phyloP scores from a whole-genome alignment of 306 rosid genomes.

The Vigna reflexopilosa region DNA sequence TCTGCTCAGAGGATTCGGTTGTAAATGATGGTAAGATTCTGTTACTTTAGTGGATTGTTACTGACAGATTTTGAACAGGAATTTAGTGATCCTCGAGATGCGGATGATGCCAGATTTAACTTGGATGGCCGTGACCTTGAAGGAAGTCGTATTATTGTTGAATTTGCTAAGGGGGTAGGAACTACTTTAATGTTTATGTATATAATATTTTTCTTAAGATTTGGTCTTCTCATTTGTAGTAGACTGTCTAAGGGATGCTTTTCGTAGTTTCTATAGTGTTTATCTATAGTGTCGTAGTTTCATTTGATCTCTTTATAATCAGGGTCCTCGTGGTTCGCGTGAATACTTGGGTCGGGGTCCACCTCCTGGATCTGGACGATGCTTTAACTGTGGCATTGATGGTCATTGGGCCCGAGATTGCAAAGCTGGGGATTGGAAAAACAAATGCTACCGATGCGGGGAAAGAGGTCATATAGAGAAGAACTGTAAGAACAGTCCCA shows the following conservation, averaged over 20 bases:
- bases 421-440: conserved; percentile 93
- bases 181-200: not conserved
- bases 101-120: conserved; percentile 85
- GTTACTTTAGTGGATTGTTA: conserved; percentile 40
- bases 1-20: conserved; percentile 33
- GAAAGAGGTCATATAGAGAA: conserved; percentile 87
- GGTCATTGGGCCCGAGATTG: conserved; percentile 95
- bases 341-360: conserved; percentile 80
- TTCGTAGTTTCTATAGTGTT: not conserved
- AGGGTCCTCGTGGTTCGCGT: conserved; percentile 86
- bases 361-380: conserved; percentile 91
- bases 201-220: not conserved
- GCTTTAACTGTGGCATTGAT: conserved; percentile 88
- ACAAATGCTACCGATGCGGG: conserved; percentile 90
- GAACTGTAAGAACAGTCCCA: conserved; percentile 82
- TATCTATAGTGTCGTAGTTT: not conserved
- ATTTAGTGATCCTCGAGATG: conserved; percentile 85
- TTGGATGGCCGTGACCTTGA: conserved; percentile 82
- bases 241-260: not conserved
- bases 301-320: conserved; percentile 2
- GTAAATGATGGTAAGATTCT: conserved; percentile 38
- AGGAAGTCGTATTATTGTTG: conserved; percentile 79
- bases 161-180: conserved; percentile 80
- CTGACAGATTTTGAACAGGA: conserved; percentile 64
- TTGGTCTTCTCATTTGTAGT: not conserved